Evolutionary conservation across 768 basidiomycete species (phyloP), one percentile per base, ranked within the genome.

Genomic region (Sporobolomyces roseus): DNA sequence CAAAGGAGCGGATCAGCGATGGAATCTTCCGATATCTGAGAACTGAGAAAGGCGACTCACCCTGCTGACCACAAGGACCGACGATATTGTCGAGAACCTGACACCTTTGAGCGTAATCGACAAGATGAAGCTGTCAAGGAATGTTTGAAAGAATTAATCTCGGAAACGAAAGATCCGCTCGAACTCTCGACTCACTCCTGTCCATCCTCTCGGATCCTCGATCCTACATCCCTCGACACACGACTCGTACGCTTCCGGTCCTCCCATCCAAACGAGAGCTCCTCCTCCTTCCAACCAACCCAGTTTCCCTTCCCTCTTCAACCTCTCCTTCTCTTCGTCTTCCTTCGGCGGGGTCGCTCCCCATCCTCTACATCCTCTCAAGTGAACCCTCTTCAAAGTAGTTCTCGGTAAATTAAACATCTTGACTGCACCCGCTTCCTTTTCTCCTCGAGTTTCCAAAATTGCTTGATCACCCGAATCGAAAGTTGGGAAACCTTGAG

Each of bases 401-500:
- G 54, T 30, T 14, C 38, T 35, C 19, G 53, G 21, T 12, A 52
- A 30, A 36, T 72, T 53, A 36, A 74, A 54, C 52, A 69, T 63
- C n/a, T 62, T 54, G 19, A 77, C 78, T 9, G 75, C 78, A 32
- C 70, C 68, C 19, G 74, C 56, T 45, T 76, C 74, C 13, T 75
- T 75, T 30, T 78, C 75, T 17, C 78, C 76, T 0, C 77, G 64
- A 27, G 75, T 76, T 33, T 70, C 68, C 16, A 81, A 67, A 32
- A 74, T 70, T 5, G 80, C 80, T 61, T 79, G 70, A n/a, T 77
- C 70, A 7, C 77, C 77, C 21, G 67, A 46, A 4, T 78, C 79
- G 54, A 73, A 67, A 17, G 72, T 70, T 6, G 81, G 81, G 66
- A 78, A 80, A 8, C 80, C 81, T n/a, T 76, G 71, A 0, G 81